These are phyloP conservation scores for Biscutella laevigata DNA, from an alignment of 441 rosid genomes.

Conservation along the genomic window DNA sequence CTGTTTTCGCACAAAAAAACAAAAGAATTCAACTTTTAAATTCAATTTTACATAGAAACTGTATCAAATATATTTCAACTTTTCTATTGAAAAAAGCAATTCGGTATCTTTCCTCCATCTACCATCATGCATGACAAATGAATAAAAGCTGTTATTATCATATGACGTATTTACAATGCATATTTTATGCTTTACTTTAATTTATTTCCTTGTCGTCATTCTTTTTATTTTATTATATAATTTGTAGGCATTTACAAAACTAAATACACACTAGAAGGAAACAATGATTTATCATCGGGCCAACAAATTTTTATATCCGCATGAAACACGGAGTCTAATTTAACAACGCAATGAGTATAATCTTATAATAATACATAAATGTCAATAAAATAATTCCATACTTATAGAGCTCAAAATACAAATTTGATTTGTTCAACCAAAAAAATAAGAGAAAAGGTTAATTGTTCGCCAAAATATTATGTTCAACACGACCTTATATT, in stretches of 20 bases:
- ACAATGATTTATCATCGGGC: slow-evolving; percentile 16
- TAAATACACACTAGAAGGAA: not conserved
- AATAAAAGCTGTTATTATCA: slow-evolving; percentile 18
- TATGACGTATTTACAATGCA: slow-evolving; percentile 18
- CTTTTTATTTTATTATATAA: not conserved
- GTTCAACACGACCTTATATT: no score
- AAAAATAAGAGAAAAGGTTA: not conserved
- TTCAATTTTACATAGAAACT: no score
- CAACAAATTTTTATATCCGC: slow-evolving; percentile 25
- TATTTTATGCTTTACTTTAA: slow-evolving; percentile 18
- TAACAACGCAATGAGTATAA: not conserved
- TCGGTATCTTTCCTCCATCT: slow-evolving; percentile 18
- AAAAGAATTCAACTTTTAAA: no score
- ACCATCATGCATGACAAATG: slow-evolving; percentile 27
- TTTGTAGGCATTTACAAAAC: not conserved
- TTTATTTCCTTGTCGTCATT: slow-evolving; percentile 21
- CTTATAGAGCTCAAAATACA: not conserved
- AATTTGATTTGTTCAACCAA: not conserved
- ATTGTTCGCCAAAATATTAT: not conserved
- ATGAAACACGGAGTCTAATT: slow-evolving; percentile 19
- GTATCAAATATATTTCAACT: slow-evolving; percentile 1
- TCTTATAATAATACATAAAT: not conserved
- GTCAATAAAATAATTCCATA: not conserved
- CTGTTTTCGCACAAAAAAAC: no score
- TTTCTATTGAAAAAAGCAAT: not conserved